Conservation (phyloP, 345 rosid species). For the Melastoma malabathricum region DNA sequence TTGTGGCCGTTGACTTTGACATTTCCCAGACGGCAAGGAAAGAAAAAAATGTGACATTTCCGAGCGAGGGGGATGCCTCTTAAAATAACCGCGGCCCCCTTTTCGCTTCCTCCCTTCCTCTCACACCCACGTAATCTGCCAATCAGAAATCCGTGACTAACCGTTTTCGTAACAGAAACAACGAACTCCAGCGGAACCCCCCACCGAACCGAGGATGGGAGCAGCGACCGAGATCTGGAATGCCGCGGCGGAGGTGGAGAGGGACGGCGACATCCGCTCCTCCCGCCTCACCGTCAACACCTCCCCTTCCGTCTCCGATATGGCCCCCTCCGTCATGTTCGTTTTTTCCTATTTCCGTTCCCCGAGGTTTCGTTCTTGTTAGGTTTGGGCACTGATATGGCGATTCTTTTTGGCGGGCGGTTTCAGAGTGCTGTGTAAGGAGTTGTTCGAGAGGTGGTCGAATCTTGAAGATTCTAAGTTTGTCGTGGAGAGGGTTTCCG, state of each 20-base stretch:
- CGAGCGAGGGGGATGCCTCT: too few relatives aligned
- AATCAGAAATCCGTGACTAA: background rate
- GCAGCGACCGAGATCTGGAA: slow-evolving; percentile 32
- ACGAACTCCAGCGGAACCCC: background rate
- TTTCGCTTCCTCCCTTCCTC: too few relatives aligned
- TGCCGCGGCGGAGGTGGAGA: slow-evolving; percentile 16
- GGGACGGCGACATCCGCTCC: slow-evolving; percentile 17
- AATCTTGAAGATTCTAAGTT: slow-evolving; percentile 51
- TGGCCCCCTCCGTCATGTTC: slow-evolving; percentile 62
- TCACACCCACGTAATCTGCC: too few relatives aligned
- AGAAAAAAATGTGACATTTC: too few relatives aligned
- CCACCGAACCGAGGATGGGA: slow-evolving; percentile 28
- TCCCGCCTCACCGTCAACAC: slow-evolving; percentile 42
- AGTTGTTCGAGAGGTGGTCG: slow-evolving; percentile 73
- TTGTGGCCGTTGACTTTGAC: too few relatives aligned
- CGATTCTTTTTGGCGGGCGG: background rate
- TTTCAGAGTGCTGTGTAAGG: slow-evolving; percentile 62
- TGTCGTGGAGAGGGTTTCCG: slow-evolving; percentile 61
- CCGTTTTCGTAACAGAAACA: background rate
- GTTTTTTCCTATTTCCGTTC: slow-evolving; percentile 7
- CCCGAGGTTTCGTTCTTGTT: background rate
- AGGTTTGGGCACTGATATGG: background rate
- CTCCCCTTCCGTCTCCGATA: slow-evolving; percentile 38
- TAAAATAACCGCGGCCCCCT: too few relatives aligned
- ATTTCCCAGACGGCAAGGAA: too few relatives aligned